Conservation (phyloP, 208 protist species). For the Acanthamoeba lenticulata region DNA sequence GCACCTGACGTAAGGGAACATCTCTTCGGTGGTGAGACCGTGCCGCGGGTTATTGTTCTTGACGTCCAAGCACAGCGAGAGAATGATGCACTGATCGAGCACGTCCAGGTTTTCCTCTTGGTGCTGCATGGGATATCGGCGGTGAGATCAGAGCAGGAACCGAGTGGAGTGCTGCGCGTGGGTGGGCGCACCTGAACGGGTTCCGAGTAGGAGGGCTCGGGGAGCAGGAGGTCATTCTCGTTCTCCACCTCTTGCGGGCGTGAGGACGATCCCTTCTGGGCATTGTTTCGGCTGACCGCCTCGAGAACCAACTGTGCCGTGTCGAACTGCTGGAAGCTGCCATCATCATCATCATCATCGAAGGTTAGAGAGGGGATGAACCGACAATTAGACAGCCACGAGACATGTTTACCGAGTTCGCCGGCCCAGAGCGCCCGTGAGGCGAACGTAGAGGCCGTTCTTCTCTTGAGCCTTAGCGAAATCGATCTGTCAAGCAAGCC, state of each 20-base stretch:
- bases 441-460: constrained; percentile 27
- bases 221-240: constrained; percentile 23
- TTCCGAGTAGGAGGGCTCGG: constrained; percentile 32
- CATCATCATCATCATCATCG: too few relatives aligned
- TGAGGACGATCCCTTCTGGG: not conserved
- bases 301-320: not conserved
- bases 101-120: constrained; percentile 44
- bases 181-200: not conserved
- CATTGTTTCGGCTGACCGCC: not conserved
- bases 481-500: not conserved
- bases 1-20: constrained; percentile 80
- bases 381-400: too few relatives aligned
- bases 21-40: constrained; percentile 84
- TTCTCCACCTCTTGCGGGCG: constrained; percentile 3
- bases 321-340: constrained; percentile 49
- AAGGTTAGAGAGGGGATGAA: too few relatives aligned
- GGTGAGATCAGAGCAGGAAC: too few relatives aligned
- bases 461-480: constrained; percentile 33
- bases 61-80: constrained; percentile 74
- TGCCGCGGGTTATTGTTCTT: constrained; percentile 78
- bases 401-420: constrained; percentile 41
- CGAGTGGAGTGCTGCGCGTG: not conserved
- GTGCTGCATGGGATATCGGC: not conserved
- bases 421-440: constrained; percentile 34
- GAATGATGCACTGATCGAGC: constrained; percentile 75